phyloP scores from a whole-genome alignment of 352 stramenopile species.

The Pythium monospermum region DNA sequence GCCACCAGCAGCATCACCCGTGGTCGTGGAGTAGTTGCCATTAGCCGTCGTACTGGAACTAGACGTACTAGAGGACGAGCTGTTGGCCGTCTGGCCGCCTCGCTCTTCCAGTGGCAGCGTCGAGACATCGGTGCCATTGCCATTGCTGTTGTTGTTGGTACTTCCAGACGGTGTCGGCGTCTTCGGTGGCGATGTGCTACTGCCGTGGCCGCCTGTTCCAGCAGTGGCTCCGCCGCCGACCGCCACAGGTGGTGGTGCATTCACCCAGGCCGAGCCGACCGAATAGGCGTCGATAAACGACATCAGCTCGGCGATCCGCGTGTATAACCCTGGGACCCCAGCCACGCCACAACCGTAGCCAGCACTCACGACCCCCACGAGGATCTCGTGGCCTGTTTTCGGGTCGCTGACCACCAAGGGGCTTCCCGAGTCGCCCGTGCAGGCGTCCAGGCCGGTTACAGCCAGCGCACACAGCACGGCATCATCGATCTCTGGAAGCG shows the following conservation, averaged over 20 bases:
- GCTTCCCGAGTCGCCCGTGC: constrained; percentile 33
- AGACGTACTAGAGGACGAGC: background rate
- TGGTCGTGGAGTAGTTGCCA: background rate
- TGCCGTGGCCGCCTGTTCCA: background rate
- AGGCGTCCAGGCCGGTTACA: constrained; percentile 22
- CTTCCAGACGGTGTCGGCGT: background rate
- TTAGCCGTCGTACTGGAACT: background rate
- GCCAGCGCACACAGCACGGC: constrained; percentile 27
- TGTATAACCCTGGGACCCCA: constrained; percentile 33
- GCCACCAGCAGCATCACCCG: background rate
- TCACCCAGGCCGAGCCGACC: constrained; percentile 6
- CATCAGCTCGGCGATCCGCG: constrained; percentile 21
- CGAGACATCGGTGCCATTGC: constrained; percentile 3
- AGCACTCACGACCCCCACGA: constrained; percentile 32
- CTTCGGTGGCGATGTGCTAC: background rate
- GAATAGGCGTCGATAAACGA: constrained; percentile 29
- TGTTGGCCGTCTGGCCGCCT: background rate
- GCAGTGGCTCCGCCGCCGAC: too few relatives aligned
- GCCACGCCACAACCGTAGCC: constrained; percentile 32
- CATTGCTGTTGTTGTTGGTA: background rate
- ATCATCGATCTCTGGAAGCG: constrained; percentile 25
- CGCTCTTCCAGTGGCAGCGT: constrained; percentile 16
- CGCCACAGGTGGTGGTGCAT: background rate
- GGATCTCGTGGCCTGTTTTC: constrained; percentile 4
- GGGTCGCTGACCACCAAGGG: constrained; percentile 22